Base-by-base conservation (phyloP, 2,329 filamentous ascomycete genomes). In the Aspergillus carbonarius region DNA sequence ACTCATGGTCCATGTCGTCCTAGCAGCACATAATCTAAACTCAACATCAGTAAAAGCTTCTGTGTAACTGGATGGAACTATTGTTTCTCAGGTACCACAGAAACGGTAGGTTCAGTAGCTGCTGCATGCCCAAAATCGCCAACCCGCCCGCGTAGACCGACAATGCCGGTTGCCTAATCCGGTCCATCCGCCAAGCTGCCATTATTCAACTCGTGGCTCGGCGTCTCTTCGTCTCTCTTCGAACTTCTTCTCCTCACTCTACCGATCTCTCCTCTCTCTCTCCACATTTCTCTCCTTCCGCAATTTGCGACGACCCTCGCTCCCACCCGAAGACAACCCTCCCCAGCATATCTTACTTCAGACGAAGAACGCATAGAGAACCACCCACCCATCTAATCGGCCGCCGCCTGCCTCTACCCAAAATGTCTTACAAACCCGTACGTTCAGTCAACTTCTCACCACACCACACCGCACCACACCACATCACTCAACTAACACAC, bases 341-440 rank as follows among this genome's bases (percentile, higher is more conserved):
- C 25, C 42, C 35, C 25, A 18, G 15, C 17, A 50, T 44, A 15
- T 39, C 20, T 39, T 17, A 52, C 23, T 23, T 37, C 20, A 9
- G 2, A 50, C 44, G 4, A 23, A 51, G 17, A 37, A 7, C 34
- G 20, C 34, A 51, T 51, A 35, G 5, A 23, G 23, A 23, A 35
- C 12, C 8, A 8, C 27, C 23, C 15, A 23, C 15, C 4, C n/a
- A 13, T 52, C 49, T 4, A 15, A 9, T 32, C 18, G 13, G n/a
- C 47, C 4, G 20, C 39, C 12, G 39, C 20, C 17, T 23, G 17
- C 18, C 15, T 20, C 32, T 34, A 25, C 46, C n/a, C 5, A 51
- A 67, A 61, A 73, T 73, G 71, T 72, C 70, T 34, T 70, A 71
- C 59, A 73, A 73, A 54, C 71, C 71, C 8, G 71, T 73, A 63